These are phyloP conservation scores for Cotoneaster glaucophyllus DNA, from an alignment of 306 rosid genomes.

Conservation along the genomic window DNA sequence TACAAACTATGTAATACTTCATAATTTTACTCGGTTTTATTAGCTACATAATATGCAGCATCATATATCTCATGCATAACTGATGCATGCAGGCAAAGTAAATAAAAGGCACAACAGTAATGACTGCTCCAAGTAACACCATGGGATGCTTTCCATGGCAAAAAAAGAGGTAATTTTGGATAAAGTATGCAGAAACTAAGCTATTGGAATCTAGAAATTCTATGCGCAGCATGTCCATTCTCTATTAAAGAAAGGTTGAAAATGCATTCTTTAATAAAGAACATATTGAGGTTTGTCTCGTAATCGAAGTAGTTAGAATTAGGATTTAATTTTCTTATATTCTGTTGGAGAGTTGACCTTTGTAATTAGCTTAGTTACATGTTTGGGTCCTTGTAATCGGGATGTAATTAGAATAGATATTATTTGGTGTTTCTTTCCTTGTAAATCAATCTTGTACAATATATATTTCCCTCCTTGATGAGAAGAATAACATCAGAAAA, in stretches of 20 bases:
- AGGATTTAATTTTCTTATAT: background rate
- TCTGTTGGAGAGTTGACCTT: too few species aligned
- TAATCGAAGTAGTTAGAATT: too few species aligned
- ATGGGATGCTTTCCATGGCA: conserved; percentile 5
- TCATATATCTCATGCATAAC: background rate
- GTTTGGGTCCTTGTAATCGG: too few species aligned
- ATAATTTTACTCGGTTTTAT: background rate
- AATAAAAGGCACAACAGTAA: conserved; percentile 43
- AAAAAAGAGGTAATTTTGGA: conserved; percentile 7
- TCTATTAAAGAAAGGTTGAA: background rate
- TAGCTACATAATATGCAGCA: background rate
- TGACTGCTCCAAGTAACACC: conserved; percentile 40
- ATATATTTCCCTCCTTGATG: too few species aligned
- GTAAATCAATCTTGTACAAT: too few species aligned
- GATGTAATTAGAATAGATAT: too few species aligned
- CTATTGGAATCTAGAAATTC: background rate
- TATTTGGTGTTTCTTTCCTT: too few species aligned
- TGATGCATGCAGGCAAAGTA: conserved; percentile 63
- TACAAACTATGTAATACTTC: conserved; percentile 59
- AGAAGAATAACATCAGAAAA: too few species aligned
- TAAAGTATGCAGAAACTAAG: background rate
- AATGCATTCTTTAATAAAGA: background rate
- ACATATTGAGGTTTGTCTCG: background rate
- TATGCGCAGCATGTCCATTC: background rate
- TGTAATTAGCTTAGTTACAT: too few species aligned